Evolutionary conservation across 345 rosid species (phyloP).

Genomic region (Populus davidiana): DNA sequence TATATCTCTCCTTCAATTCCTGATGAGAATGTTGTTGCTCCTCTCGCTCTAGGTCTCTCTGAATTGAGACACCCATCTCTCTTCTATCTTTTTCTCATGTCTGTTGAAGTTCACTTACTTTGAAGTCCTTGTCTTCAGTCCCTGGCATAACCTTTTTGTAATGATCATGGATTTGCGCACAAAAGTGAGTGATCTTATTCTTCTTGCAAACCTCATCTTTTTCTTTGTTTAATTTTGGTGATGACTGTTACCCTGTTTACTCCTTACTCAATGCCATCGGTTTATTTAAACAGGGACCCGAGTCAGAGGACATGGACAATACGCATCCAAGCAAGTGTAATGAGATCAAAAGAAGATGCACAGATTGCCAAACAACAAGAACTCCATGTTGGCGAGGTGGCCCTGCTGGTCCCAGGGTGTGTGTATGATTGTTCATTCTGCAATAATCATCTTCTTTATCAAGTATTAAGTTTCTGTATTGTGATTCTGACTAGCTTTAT

Average conservation of each 20-base stretch:
- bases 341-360: slow-evolving; percentile 40
- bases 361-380: slow-evolving; percentile 68
- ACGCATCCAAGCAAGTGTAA: background rate
- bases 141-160: background rate
- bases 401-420: slow-evolving; percentile 81
- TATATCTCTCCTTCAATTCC: background rate
- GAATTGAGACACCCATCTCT: background rate
- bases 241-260: background rate
- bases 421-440: background rate
- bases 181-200: slow-evolving; percentile 11
- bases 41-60: background rate
- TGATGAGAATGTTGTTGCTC: background rate
- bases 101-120: background rate
- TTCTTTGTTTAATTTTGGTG: background rate
- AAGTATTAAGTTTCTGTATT: background rate
- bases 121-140: background rate
- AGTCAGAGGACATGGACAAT: slow-evolving; percentile 4
- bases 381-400: slow-evolving; percentile 91
- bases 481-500: background rate
- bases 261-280: background rate
- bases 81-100: background rate
- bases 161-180: slow-evolving; percentile 1
- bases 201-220: background rate
- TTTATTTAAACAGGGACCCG: slow-evolving; percentile 7
- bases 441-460: background rate